Evolutionary conservation across 176 grass and related monocot species (phyloP).

Genomic region (Poa pratensis): DNA sequence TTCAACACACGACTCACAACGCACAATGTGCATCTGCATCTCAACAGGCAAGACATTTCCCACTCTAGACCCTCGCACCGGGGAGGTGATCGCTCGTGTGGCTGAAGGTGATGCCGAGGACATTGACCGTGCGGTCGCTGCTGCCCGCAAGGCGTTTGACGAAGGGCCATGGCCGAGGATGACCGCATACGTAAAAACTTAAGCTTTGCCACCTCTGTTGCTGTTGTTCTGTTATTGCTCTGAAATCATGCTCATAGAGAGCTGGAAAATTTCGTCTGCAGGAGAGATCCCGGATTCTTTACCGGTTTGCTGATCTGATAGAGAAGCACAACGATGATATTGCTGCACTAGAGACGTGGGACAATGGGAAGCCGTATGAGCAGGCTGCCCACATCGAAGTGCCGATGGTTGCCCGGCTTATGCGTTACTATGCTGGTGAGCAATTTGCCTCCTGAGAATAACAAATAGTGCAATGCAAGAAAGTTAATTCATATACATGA

Average conservation of each 20-base stretch:
- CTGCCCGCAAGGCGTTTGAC: slow-evolving; percentile 90
- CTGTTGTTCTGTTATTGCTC: neutral
- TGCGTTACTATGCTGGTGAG: slow-evolving; percentile 91
- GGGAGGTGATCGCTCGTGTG: slow-evolving; percentile 78
- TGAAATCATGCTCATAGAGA: slow-evolving; percentile 8
- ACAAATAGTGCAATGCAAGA: neutral
- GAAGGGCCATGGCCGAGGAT: slow-evolving; percentile 93
- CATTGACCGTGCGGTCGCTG: slow-evolving; percentile 55
- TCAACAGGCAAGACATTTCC: slow-evolving; percentile 78
- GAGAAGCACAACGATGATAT: slow-evolving; percentile 96
- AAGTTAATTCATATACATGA: neutral
- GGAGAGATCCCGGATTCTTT: slow-evolving; percentile 80
- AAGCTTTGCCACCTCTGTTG: neutral
- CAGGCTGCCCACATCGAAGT: slow-evolving; percentile 73
- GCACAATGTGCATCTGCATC: neutral
- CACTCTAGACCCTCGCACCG: slow-evolving; percentile 78
- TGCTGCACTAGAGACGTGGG: slow-evolving; percentile 95
- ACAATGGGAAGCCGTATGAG: slow-evolving; percentile 91
- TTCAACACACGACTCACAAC: neutral
- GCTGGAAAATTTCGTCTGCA: slow-evolving; percentile 30
- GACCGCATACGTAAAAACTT: slow-evolving; percentile 73
- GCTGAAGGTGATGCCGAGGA: slow-evolving; percentile 76
- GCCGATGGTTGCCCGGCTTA: slow-evolving; percentile 82
- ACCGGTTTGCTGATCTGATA: slow-evolving; percentile 81
- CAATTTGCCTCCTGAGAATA: neutral